Conservation (phyloP, 345 rosid genomes). For the Euphorbia pulcherrima region DNA sequence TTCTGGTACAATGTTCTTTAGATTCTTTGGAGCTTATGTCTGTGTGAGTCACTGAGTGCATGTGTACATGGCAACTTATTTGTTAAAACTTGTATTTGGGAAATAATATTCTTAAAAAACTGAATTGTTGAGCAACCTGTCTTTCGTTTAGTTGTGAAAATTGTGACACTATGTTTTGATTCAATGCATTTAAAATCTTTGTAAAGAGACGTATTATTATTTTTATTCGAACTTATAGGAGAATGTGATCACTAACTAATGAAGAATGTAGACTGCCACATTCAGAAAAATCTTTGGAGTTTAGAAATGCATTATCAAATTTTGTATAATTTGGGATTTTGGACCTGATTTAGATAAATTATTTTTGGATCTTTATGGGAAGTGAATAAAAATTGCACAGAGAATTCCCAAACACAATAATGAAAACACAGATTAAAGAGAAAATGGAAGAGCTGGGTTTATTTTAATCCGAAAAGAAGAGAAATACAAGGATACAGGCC, state of each 20-base stretch:
- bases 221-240: no score
- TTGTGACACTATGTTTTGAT: neutral
- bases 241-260: neutral
- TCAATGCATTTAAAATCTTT: neutral
- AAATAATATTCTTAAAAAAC: neutral
- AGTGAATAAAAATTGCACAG: neutral
- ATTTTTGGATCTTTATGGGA: neutral
- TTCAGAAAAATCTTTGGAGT: neutral
- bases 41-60: neutral
- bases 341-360: neutral
- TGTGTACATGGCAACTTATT: neutral
- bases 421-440: no score
- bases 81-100: neutral
- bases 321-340: neutral
- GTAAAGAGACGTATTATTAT: neutral
- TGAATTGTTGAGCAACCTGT: neutral
- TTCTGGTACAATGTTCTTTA: constrained; percentile 3
- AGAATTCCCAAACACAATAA: no score
- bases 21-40: neutral
- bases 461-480: no score
- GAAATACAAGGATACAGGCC: no score
- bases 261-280: neutral
- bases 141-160: neutral
- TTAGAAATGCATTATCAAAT: no score
- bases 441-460: no score